phyloP scores from a whole-genome alignment of 1,284 basidiomycete species.

The Malassezia arunalokei region DNA sequence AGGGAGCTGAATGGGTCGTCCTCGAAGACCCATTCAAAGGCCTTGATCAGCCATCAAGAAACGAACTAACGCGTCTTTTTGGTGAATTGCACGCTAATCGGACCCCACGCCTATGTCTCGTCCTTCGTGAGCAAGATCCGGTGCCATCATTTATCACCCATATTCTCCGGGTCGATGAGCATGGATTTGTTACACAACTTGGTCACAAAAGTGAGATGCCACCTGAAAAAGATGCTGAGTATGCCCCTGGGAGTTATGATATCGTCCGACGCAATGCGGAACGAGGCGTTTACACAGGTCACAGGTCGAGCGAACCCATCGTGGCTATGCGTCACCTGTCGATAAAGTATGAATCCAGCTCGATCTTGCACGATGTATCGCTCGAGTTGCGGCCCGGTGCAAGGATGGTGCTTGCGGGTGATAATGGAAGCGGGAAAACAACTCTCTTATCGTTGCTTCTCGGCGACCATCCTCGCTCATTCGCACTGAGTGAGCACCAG shows the following conservation, averaged over 20 bases:
- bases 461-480: slow-evolving; percentile 89
- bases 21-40: slow-evolving; percentile 31
- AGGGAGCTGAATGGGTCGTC: slow-evolving; percentile 53
- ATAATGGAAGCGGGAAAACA: slow-evolving; percentile 67
- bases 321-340: slow-evolving; percentile 58
- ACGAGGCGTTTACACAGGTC: slow-evolving; percentile 15
- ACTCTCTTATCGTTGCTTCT: slow-evolving; percentile 82
- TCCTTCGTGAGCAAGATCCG: slow-evolving; percentile 65
- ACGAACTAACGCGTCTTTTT: slow-evolving; percentile 46
- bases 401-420: slow-evolving; percentile 45
- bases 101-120: slow-evolving; percentile 57
- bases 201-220: slow-evolving; percentile 36
- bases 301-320: slow-evolving; percentile 47
- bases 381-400: slow-evolving; percentile 22
- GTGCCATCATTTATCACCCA: slow-evolving; percentile 74
- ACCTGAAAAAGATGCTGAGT: background rate
- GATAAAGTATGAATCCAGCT: slow-evolving; percentile 60
- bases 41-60: slow-evolving; percentile 18
- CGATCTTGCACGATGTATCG: slow-evolving; percentile 48
- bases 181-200: slow-evolving; percentile 48
- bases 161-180: slow-evolving; percentile 54
- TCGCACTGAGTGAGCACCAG: slow-evolving; percentile 49
- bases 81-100: slow-evolving; percentile 52
- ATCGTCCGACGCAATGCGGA: slow-evolving; percentile 8
- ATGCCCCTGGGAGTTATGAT: slow-evolving; percentile 13